Evolutionary conservation across 2,329 filamentous ascomycete species (phyloP).

Genomic region (Monilinia fructigena): DNA sequence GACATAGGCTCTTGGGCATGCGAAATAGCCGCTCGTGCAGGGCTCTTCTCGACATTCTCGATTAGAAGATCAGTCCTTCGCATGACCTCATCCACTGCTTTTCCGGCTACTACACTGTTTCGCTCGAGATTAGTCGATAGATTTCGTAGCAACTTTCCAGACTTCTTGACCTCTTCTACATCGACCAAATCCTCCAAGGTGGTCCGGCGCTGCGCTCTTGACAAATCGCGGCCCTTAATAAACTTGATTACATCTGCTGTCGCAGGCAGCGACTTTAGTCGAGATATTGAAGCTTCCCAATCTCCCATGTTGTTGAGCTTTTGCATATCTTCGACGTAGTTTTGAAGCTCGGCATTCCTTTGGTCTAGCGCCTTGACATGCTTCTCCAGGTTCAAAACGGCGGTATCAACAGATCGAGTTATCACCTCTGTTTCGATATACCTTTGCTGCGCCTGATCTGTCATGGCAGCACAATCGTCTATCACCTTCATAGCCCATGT

Average conservation of each 20-base stretch:
- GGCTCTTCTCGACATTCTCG: conserved; percentile 60
- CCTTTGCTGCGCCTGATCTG: conserved; percentile 59
- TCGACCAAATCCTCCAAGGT: conserved; percentile 77
- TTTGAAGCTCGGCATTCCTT: conserved; percentile 68
- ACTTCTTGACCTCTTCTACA: conserved; percentile 67
- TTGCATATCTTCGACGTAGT: conserved; percentile 67
- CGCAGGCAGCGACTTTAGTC: conserved; percentile 63
- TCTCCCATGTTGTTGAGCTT: conserved; percentile 66
- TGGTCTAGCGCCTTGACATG: conserved; percentile 71
- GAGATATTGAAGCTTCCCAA: conserved; percentile 67
- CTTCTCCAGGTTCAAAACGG: conserved; percentile 78
- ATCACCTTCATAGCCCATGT: conserved; percentile 74
- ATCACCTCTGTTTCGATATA: conserved; percentile 75
- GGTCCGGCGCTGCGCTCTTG: conserved; percentile 48
- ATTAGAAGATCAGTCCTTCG: conserved; percentile 60
- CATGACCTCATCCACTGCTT: conserved; percentile 58
- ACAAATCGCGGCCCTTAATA: conserved; percentile 54
- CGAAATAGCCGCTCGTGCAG: conserved; percentile 53
- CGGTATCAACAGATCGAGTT: conserved; percentile 76
- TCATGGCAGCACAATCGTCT: conserved; percentile 66
- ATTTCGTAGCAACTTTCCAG: conserved; percentile 62
- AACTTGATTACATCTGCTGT: conserved; percentile 65
- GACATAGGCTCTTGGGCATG: conserved; percentile 64
- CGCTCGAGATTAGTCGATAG: conserved; percentile 59
- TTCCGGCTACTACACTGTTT: conserved; percentile 61